These are phyloP conservation scores for Neoarthrinium moseri DNA, from an alignment of 2,329 filamentous ascomycete genomes.

Conservation along the genomic window DNA sequence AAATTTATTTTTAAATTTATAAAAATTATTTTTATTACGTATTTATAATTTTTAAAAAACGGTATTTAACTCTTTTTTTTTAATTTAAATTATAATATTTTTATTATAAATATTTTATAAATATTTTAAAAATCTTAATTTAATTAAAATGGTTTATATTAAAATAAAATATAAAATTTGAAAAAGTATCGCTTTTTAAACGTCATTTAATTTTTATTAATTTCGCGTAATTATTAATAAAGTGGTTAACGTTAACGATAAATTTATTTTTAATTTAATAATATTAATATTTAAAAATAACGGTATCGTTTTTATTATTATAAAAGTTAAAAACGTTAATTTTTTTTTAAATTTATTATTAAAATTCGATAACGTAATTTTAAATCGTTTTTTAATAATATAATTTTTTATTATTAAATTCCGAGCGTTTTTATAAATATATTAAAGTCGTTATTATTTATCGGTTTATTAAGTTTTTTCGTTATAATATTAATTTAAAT, in stretches of 20 bases:
- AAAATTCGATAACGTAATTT: rapidly evolving
- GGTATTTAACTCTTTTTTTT: too few species aligned
- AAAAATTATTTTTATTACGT: not conserved
- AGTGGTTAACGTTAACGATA: too few species aligned
- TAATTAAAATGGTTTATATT: not conserved
- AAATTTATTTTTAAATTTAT: not conserved
- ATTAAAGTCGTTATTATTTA: not conserved
- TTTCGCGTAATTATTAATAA: not conserved
- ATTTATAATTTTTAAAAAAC: not conserved
- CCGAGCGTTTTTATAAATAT: not conserved
- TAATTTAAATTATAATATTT: not conserved
- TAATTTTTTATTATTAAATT: not conserved
- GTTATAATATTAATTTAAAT: too few species aligned
- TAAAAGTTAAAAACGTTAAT: not conserved
- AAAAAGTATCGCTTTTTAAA: too few species aligned
- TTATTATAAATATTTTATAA: not conserved
- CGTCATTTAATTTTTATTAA: not conserved
- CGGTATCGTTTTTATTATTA: not conserved
- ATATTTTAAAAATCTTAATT: not conserved
- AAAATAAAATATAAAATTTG: not conserved
- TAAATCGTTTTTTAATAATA: not conserved
- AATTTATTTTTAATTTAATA: not conserved
- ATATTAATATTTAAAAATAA: not conserved
- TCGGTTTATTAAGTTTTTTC: not conserved
- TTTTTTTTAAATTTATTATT: not conserved